A percentile compares a stretch with the other conserved stretches of the same genome.
These are phyloP conservation scores for Hypoxylon sp. DNA, from an alignment of 2,329 filamentous ascomycete species.

Conservation along the genomic window DNA sequence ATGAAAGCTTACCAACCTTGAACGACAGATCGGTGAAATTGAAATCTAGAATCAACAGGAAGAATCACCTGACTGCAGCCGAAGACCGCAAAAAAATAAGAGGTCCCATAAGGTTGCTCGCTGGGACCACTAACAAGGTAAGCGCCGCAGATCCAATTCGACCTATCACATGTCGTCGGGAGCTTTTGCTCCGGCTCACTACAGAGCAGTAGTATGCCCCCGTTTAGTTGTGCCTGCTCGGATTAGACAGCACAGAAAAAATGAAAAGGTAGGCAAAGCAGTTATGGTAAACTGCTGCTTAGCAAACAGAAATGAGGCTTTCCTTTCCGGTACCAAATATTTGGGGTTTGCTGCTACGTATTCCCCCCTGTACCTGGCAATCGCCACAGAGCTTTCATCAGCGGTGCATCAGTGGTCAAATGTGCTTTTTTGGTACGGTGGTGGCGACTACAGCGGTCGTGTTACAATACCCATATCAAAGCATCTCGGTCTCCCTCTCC, in stretches of 20 bases:
- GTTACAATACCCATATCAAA: constrained; percentile 34
- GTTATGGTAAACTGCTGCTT: constrained; percentile 18
- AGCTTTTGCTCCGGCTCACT: constrained; percentile 43
- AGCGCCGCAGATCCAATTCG: constrained; percentile 31
- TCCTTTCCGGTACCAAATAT: constrained; percentile 22
- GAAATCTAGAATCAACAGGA: constrained; percentile 26
- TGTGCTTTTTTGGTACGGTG: constrained; percentile 29
- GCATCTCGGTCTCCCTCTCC: constrained; percentile 21
- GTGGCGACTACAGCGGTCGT: constrained; percentile 31
- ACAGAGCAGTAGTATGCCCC: constrained; percentile 23
- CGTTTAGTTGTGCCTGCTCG: constrained; percentile 24
- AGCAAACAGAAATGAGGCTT: constrained; percentile 30
- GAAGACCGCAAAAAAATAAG: constrained; percentile 20
- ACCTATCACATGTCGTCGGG: constrained; percentile 41
- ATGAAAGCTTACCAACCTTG: constrained; percentile 12
- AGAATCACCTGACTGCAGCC: constrained; percentile 25
- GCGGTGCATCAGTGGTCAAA: constrained; percentile 32
- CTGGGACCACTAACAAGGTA: constrained; percentile 35
- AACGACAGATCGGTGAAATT: constrained; percentile 21
- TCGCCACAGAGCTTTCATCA: constrained; percentile 40
- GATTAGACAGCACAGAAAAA: constrained; percentile 39
- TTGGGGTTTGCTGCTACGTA: constrained; percentile 34
- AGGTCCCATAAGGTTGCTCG: constrained; percentile 8
- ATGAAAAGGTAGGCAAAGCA: constrained; percentile 28
- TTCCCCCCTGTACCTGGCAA: constrained; percentile 30